A percentile compares a stretch with the other conserved stretches of the same genome.
These are phyloP conservation scores for Verruconis gallopava DNA, from an alignment of 2,329 filamentous ascomycete species.

Conservation along the genomic window DNA sequence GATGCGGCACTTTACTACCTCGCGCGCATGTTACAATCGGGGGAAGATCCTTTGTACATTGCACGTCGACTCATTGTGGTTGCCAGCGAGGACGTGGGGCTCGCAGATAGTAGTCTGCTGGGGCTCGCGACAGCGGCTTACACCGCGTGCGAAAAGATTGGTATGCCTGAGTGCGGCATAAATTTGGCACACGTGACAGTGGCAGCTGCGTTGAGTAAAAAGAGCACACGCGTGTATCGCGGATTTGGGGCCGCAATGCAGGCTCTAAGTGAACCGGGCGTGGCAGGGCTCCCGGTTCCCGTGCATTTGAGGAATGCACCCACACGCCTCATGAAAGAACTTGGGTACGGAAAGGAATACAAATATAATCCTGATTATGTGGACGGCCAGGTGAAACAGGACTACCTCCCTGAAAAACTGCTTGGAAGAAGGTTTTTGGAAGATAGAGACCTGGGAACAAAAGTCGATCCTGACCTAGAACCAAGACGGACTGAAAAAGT, in stretches of 20 bases:
- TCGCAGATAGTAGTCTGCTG: conserved; percentile 77
- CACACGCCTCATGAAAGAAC: conserved; percentile 80
- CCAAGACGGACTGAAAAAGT: conserved; percentile 5
- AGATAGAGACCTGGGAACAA: conserved; percentile 63
- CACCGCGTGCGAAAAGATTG: conserved; percentile 80
- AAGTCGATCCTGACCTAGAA: conserved; percentile 57
- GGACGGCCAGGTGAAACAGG: conserved; percentile 70
- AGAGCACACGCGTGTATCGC: conserved; percentile 78
- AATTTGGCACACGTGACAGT: conserved; percentile 79
- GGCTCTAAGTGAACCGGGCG: conserved; percentile 68
- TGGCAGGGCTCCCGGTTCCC: conserved; percentile 71
- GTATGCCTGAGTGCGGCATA: conserved; percentile 89
- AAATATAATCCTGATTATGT: conserved; percentile 92
- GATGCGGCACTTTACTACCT: conserved; percentile 92
- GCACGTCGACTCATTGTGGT: conserved; percentile 89
- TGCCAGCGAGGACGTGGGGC: conserved; percentile 82
- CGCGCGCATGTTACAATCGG: conserved; percentile 86
- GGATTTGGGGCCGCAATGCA: conserved; percentile 68
- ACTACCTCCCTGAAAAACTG: conserved; percentile 75
- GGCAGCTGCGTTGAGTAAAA: conserved; percentile 66
- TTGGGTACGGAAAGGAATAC: conserved; percentile 83
- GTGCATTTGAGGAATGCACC: conserved; percentile 85
- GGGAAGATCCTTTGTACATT: conserved; percentile 86
- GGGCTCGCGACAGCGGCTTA: conserved; percentile 76
- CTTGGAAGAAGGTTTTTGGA: conserved; percentile 63